Evolutionary conservation across 148 eudicot species (phyloP), one percentile per base, ranked within the genome.

Genomic region (Dysphania ambrosioides): DNA sequence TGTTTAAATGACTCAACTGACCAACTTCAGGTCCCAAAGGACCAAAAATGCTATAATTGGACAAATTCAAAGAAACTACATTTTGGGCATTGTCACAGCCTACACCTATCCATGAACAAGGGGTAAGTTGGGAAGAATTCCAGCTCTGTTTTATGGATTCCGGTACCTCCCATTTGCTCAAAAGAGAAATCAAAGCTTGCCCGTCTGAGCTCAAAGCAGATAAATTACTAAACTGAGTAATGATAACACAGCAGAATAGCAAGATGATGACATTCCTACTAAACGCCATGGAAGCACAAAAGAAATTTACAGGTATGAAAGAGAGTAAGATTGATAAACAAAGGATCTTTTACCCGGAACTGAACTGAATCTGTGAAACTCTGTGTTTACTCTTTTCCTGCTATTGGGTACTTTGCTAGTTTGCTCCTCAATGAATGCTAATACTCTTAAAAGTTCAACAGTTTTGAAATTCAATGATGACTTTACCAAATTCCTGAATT

Each of bases 81-180:
- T 71, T 34, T 30, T 72, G 69, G 68, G 65, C 68, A 8, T 23
- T 72, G 78, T 74, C 83, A 79, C 97, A 93, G 27, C 27, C 21
- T 3, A 93, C 88, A 57, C 93, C 91, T 53, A 72, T 62, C 97
- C 97, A 93, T 9, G 87, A 87, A 84, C 97, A 93, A 44, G 96
- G 93, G 55, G 81, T 81, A 60, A 81, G 30, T 82, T 82, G 80
- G 69, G 95, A 84, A 66, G 86, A 72, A 71, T 88, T 80, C 96
- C 96, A 93, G 79, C 79, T 86, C 24, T 47, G 27, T 53, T 78
- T 76, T 16, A 88, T 73, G 78, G 87, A 70, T 51, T 80, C 72
- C 32, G 96, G 90, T 58, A 81, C 84, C 57, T 8, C 70, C 98
- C 98, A 93, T 60, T 81, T 87, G 36, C 77, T 84, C 68, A 68